A percentile compares a stretch with the other conserved stretches of the same genome.
Conservation (phyloP, 31 red algal genomes). For the Endocladia muricata region DNA sequence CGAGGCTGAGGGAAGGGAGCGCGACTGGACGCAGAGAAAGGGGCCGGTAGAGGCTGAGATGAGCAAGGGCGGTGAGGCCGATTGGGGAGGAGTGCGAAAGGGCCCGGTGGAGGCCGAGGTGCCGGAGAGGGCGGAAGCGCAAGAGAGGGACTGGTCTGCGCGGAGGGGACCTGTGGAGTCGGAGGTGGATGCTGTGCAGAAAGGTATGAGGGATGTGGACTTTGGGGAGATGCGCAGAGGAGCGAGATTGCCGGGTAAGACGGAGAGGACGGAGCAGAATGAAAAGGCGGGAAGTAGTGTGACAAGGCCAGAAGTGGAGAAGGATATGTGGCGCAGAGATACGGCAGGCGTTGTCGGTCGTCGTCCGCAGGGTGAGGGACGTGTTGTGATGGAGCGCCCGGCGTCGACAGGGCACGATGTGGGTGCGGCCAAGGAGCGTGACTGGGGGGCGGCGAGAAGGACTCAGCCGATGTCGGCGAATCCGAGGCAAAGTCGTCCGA, state of each 20-base stretch:
- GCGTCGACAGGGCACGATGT: constrained; percentile 15
- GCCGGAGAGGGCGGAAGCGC: neutral
- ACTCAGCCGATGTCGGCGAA: constrained; percentile 33
- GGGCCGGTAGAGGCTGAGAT: constrained; percentile 34
- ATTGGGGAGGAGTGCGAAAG: constrained; percentile 10
- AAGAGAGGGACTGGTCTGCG: constrained; percentile 29
- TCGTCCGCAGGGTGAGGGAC: neutral
- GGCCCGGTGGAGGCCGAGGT: constrained; percentile 43
- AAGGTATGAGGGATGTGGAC: constrained; percentile 43
- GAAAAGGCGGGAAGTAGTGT: neutral
- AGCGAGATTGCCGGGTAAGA: neutral
- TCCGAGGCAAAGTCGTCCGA: neutral
- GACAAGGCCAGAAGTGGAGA: neutral
- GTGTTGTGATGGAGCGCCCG: neutral
- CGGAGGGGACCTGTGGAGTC: constrained; percentile 48
- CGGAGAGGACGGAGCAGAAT: neutral
- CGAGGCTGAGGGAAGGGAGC: neutral
- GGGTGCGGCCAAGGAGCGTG: neutral
- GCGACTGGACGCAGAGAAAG: constrained; percentile 38
- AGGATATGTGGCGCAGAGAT: constrained; percentile 29
- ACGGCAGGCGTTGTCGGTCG: neutral
- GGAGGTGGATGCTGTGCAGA: constrained; percentile 19
- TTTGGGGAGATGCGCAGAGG: constrained; percentile 27
- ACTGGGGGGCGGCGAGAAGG: constrained; percentile 59
- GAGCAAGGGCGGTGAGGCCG: neutral